Conservation (phyloP, 257 asterid genomes). For the Lithospermum erythrorhizon region DNA sequence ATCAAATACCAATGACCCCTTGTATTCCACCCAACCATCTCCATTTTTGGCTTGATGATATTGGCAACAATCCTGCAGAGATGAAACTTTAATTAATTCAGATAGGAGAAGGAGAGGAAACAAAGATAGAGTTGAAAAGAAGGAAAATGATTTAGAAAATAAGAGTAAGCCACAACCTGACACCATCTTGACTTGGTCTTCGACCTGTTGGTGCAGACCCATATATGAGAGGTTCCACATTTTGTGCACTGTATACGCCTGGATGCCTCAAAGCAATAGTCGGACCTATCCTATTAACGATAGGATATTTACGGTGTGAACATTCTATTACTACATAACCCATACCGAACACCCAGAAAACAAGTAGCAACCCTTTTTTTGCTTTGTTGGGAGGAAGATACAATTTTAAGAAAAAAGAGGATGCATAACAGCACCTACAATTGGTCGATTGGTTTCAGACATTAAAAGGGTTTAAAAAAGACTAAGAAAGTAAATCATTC, state of each 20-base stretch:
- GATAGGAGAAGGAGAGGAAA: background rate
- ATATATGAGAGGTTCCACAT: constrained; percentile 87
- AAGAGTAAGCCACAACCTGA: constrained; percentile 45
- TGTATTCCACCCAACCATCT: constrained; percentile 98
- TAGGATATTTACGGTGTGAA: constrained; percentile 7
- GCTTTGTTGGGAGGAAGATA: background rate
- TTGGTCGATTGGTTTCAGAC: no score
- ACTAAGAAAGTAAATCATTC: background rate
- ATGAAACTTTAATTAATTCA: constrained; percentile 11
- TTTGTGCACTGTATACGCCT: constrained; percentile 97
- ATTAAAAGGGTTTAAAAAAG: background rate
- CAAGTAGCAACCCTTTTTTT: background rate
- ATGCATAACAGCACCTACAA: background rate
- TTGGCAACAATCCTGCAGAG: constrained; percentile 85
- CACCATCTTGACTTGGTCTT: constrained; percentile 99
- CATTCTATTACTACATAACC: constrained; percentile 3
- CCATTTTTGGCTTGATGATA: constrained; percentile 99
- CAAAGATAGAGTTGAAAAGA: background rate
- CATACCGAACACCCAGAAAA: background rate
- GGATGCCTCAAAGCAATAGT: constrained; percentile 79
- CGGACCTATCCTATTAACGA: constrained; percentile 52
- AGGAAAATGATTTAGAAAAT: background rate
- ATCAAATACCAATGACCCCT: constrained; percentile 78
- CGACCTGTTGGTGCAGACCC: constrained; percentile 89
- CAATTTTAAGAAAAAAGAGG: background rate